Conservation (phyloP, 192 early-diverging fungal genomes). For the Cetraspora pellucida region DNA sequence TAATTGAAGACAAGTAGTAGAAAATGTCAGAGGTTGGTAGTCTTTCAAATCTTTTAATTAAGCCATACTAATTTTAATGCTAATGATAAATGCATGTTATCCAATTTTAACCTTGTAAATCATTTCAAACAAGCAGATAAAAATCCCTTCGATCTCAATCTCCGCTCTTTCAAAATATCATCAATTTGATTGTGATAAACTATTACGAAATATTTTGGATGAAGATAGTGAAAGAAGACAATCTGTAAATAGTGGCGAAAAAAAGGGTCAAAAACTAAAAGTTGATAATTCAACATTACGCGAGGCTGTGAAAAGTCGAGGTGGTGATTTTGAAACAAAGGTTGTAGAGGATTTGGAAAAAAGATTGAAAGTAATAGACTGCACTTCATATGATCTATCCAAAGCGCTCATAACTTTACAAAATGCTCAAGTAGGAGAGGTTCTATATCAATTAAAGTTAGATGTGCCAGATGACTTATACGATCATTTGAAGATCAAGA, state of each 20-base stretch:
- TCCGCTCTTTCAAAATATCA: conserved; percentile 29
- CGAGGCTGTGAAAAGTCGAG: conserved; percentile 30
- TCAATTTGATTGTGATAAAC: conserved; percentile 39
- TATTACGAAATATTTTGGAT: conserved; percentile 1
- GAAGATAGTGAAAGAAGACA: neutral
- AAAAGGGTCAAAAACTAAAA: neutral
- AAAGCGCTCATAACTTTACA: conserved; percentile 8
- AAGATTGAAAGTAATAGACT: conserved; percentile 23
- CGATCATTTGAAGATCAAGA: conserved; percentile 15
- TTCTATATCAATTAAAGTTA: conserved; percentile 34
- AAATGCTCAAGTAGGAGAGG: conserved; percentile 30
- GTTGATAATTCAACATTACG: neutral
- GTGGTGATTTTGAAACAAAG: conserved; percentile 25
- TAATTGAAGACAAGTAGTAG: too few relatives aligned
- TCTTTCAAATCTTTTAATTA: too few relatives aligned
- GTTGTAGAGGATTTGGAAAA: conserved; percentile 17
- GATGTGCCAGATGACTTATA: conserved; percentile 31
- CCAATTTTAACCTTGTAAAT: too few relatives aligned
- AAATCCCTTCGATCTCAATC: neutral
- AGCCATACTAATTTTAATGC: too few relatives aligned
- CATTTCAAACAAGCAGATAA: neutral
- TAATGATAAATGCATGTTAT: too few relatives aligned
- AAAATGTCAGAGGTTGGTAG: too few relatives aligned
- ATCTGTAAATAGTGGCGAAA: neutral
- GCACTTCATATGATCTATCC: neutral